Conservation (phyloP, 768 basidiomycete genomes). For the Mycena polygramma region DNA sequence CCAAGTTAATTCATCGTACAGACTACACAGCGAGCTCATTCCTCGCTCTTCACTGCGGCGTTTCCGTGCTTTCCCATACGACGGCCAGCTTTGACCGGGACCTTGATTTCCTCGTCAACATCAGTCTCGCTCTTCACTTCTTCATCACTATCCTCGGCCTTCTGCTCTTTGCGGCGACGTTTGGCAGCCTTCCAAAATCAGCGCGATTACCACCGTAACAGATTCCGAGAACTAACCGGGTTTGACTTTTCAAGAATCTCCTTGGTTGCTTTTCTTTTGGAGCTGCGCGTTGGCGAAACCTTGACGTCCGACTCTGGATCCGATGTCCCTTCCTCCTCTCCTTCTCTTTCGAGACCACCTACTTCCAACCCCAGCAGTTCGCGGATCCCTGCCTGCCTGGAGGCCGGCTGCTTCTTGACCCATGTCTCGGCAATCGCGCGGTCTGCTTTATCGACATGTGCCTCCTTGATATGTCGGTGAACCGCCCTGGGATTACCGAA, state of each 20-base stretch:
- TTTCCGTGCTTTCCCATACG: no score
- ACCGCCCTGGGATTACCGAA: constrained; percentile 22
- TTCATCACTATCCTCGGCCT: no score
- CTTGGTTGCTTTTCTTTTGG: constrained; percentile 18
- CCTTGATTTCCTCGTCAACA: not conserved
- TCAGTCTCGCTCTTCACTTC: not conserved
- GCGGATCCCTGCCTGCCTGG: not conserved
- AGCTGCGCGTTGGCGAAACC: not conserved
- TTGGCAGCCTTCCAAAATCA: no score
- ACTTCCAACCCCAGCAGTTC: constrained; percentile 6
- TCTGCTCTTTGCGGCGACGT: no score
- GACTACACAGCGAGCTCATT: no score
- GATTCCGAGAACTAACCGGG: no score
- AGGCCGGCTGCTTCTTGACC: not conserved
- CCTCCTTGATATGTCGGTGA: constrained; percentile 13
- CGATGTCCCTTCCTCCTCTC: not conserved
- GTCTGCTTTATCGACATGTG: constrained; percentile 7
- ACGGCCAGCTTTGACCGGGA: no score
- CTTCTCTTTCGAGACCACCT: not conserved
- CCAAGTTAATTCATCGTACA: no score
- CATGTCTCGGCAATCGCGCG: constrained; percentile 14
- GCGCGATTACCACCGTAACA: no score
- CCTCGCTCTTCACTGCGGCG: no score
- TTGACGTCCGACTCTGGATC: not conserved
- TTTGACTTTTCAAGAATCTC: not conserved